phyloP scores from a whole-genome alignment of 192 early-diverging fungal species.

The Coemansia sp. region DNA sequence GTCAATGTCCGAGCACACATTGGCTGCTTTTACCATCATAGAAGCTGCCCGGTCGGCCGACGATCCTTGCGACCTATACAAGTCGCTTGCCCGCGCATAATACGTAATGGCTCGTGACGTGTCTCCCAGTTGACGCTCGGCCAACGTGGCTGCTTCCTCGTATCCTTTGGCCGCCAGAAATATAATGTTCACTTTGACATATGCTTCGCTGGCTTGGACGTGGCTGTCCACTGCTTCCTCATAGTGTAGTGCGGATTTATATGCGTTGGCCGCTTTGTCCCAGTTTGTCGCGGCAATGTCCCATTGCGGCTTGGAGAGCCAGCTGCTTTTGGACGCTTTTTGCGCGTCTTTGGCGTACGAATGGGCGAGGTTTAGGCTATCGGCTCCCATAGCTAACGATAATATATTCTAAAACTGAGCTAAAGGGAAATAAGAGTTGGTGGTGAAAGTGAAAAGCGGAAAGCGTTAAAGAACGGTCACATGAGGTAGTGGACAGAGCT shows the following conservation, averaged over 20 bases:
- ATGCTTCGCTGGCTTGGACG: slow-evolving; percentile 37
- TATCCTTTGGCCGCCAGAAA: slow-evolving; percentile 39
- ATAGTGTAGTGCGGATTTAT: slow-evolving; percentile 34
- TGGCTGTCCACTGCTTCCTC: slow-evolving; percentile 41
- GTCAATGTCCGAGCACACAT: slow-evolving; percentile 34
- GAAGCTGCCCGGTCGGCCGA: slow-evolving; percentile 42
- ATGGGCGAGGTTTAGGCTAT: slow-evolving; percentile 38
- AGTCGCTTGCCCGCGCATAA: slow-evolving; percentile 47
- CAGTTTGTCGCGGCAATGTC: slow-evolving; percentile 44
- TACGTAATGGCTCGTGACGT: slow-evolving; percentile 19
- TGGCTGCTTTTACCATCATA: slow-evolving; percentile 48
- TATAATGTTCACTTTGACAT: slow-evolving; percentile 32
- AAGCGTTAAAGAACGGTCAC: not conserved
- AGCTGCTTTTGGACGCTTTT: slow-evolving; percentile 47
- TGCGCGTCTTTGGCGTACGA: slow-evolving; percentile 45
- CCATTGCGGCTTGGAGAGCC: slow-evolving; percentile 51
- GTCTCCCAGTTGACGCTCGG: slow-evolving; percentile 35
- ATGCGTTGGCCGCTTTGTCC: slow-evolving; percentile 45
- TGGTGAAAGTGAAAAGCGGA: not conserved
- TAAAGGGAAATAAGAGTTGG: no score
- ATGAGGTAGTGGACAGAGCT: no score
- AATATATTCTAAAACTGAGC: no score
- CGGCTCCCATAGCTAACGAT: slow-evolving; percentile 21
- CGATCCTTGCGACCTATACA: slow-evolving; percentile 41
- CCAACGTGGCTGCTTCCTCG: slow-evolving; percentile 32